Conservation (phyloP, 2,329 filamentous ascomycete species). For the Mariannaea elegans region DNA sequence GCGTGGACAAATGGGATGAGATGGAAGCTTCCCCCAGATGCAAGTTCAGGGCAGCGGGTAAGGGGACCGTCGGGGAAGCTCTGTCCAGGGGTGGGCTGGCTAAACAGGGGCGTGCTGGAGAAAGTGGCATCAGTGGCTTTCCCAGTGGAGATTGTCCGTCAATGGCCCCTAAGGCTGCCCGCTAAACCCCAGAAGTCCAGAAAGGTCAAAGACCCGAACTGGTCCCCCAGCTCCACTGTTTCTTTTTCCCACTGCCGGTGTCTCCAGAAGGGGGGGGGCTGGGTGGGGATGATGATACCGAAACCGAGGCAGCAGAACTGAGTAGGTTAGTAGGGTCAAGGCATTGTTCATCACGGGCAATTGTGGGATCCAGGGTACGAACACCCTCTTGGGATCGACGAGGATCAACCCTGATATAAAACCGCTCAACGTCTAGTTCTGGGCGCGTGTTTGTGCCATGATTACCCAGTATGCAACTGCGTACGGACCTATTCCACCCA, state of each 20-base stretch:
- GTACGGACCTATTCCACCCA: no score
- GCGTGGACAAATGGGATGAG: slow-evolving; percentile 8
- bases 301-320: slow-evolving; percentile 1
- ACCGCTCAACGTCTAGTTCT: not conserved
- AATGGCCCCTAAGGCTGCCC: slow-evolving; percentile 10
- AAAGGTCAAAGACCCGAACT: slow-evolving; percentile 29
- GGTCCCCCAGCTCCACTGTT: slow-evolving; percentile 14
- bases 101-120: not conserved
- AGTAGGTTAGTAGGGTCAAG: not conserved
- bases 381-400: not conserved
- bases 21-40: slow-evolving; percentile 8
- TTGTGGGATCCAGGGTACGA: not conserved
- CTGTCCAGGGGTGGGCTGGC: not conserved
- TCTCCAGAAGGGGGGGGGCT: not conserved
- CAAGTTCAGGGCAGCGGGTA: not conserved
- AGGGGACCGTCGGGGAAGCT: not conserved
- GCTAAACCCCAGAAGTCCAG: slow-evolving; percentile 28
- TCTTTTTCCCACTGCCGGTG: slow-evolving; percentile 23
- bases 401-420: not conserved
- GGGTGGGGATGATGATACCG: not conserved
- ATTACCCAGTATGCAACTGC: no score
- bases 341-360: not conserved
- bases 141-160: no score
- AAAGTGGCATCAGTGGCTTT: slow-evolving; percentile 2
- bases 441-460: not conserved